Conservation (phyloP, 1,284 basidiomycete species). For the Schizophyllum commune region DNA sequence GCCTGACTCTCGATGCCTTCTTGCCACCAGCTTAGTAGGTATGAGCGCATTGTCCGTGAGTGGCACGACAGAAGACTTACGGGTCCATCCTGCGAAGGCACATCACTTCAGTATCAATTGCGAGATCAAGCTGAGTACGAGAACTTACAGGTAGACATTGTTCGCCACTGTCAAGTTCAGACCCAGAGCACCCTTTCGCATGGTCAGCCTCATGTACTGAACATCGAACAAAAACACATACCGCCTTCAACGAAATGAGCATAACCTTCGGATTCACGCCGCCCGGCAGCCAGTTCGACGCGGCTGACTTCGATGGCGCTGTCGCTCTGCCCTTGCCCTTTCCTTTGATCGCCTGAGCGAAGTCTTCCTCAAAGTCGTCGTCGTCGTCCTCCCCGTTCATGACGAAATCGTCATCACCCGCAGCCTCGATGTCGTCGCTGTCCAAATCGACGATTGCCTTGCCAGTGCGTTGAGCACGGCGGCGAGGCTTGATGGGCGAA, state of each 20-base stretch:
- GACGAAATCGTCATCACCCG: conserved; percentile 23
- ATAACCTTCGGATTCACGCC: conserved; percentile 65
- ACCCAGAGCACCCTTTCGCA: conserved; percentile 63
- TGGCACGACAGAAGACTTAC: conserved; percentile 34
- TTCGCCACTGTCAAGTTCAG: conserved; percentile 87
- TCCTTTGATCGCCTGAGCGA: conserved; percentile 23
- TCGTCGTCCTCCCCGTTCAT: conserved; percentile 28
- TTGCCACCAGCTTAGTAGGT: conserved; percentile 60
- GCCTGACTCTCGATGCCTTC: conserved; percentile 88
- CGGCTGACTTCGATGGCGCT: conserved; percentile 15
- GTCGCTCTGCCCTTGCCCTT: conserved; percentile 30
- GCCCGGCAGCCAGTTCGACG: conserved; percentile 1
- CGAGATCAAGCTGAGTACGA: neutral
- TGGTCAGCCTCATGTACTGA: neutral
- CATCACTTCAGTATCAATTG: conserved; percentile 1
- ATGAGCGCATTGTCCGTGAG: conserved; percentile 1
- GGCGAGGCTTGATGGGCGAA: conserved; percentile 11
- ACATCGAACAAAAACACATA: conserved; percentile 17
- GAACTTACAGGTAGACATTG: conserved; percentile 76
- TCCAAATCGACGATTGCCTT: conserved; percentile 13
- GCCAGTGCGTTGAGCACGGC: conserved; percentile 10
- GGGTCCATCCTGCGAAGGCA: conserved; percentile 66
- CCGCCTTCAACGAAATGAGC: conserved; percentile 80
- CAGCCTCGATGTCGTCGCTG: conserved; percentile 22
- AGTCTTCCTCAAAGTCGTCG: conserved; percentile 32